These are phyloP conservation scores for Bruguiera hainesii DNA, from an alignment of 441 rosid species.

Conservation along the genomic window DNA sequence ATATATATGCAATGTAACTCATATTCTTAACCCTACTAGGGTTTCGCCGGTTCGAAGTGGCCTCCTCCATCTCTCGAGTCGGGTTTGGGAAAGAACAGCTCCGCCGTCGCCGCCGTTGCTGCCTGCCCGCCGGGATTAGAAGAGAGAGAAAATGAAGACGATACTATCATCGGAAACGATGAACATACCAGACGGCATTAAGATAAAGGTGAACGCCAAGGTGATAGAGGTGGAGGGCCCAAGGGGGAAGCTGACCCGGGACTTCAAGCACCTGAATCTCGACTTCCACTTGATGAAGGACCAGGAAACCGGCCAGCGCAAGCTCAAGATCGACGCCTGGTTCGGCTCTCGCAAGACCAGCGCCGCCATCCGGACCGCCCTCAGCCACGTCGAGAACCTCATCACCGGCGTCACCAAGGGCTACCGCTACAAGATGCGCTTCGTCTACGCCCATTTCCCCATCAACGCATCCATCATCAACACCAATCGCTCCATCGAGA, in stretches of 20 bases:
- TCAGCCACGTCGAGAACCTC: slow-evolving; percentile 59
- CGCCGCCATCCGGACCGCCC: slow-evolving; percentile 72
- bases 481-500: slow-evolving; percentile 52
- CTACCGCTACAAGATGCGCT: slow-evolving; percentile 75
- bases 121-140: background rate
- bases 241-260: slow-evolving; percentile 64
- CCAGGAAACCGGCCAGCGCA: slow-evolving; percentile 46
- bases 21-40: too few relatives aligned
- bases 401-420: slow-evolving; percentile 75
- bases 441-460: slow-evolving; percentile 79
- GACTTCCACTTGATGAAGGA: slow-evolving; percentile 71
- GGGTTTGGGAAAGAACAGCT: too few relatives aligned
- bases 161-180: slow-evolving; percentile 69
- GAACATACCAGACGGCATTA: slow-evolving; percentile 78
- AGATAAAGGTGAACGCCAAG: slow-evolving; percentile 65
- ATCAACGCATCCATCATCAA: slow-evolving; percentile 61
- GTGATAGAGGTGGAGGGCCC: slow-evolving; percentile 77
- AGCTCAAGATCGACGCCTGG: slow-evolving; percentile 79
- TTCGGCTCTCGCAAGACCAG: slow-evolving; percentile 67
- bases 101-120: background rate
- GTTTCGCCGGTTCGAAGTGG: too few relatives aligned
- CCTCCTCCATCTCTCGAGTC: too few relatives aligned
- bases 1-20: too few relatives aligned
- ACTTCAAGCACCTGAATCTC: slow-evolving; percentile 84
- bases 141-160: slow-evolving; percentile 49